Evolutionary conservation across 441 rosid genomes (phyloP), one percentile per base, ranked within the genome.

Genomic region (Corymbia citriodora): DNA sequence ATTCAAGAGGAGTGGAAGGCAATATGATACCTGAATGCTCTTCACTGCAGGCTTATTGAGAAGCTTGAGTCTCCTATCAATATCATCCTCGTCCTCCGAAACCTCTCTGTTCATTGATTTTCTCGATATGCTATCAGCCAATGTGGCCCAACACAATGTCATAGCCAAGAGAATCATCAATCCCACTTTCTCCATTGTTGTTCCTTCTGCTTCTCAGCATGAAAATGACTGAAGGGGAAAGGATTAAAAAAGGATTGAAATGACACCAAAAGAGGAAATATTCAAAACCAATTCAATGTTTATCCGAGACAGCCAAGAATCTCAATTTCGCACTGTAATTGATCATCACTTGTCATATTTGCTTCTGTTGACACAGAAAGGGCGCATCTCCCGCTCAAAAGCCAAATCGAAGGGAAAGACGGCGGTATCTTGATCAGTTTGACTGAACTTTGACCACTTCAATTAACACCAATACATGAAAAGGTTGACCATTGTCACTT

Each of bases 1-100:
- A 16, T 27, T 54, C 59, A 81, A 81, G 45, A 53, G 33, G 29
- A 89, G 49, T 10, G 5, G 10, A 63, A 63, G 53, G 88, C 65
- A 89, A 6, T n/a, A 79, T 70, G 23, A 89, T 40, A 92, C 96
- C 94, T 90, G 87, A 54, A 95, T 94, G 53, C 93, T 93, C 89
- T 94, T 94, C 52, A 92, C 91, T 9, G 95, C 93, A 33, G 94
- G 95, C 89, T 94, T 95, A 55, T 95, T 94, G 23, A 95, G 93
- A 90, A 91, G 89, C 94, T 93, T 94, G 68, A 94, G 21, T 85
- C 91, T 93, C 85, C 86, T 87, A 19, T 92, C 92, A 10, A 94
- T 87, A 27, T 92, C 93, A 4, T 40, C 85, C 15, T 79, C 50
- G 16, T 74, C 9, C 83, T 40, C 52, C 21, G 83, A 74, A 74